These are phyloP conservation scores for Babesia bovis DNA, from an alignment of 169 alveolate genomes.

Conservation along the genomic window DNA sequence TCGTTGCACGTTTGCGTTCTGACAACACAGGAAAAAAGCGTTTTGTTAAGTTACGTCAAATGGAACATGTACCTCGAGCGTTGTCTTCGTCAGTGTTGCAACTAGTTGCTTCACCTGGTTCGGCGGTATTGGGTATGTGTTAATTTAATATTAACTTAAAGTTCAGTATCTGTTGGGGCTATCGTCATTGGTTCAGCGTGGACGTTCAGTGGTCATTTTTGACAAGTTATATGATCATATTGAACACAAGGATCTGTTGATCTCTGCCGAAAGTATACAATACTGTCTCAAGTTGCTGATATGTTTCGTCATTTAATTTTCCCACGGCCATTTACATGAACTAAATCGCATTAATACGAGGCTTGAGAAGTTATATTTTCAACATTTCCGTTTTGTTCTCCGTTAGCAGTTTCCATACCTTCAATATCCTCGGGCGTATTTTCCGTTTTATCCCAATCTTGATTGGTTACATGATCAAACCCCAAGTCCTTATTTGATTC, in stretches of 20 bases:
- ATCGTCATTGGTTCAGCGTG: constrained; percentile 6
- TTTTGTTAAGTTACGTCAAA: constrained; percentile 50
- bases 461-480: not conserved
- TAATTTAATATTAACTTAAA: not conserved
- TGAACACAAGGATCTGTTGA: not conserved
- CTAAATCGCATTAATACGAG: not conserved
- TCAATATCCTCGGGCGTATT: not conserved
- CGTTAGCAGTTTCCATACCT: not conserved
- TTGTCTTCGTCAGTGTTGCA: constrained; percentile 1
- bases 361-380: not conserved
- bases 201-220: constrained; percentile 1
- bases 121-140: constrained; percentile 17
- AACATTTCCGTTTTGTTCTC: not conserved
- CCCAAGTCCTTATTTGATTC: constrained; percentile 2
- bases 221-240: not conserved
- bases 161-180: constrained; percentile 2
- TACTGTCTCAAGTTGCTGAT: constrained; percentile 11
- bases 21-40: constrained; percentile 28
- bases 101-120: not conserved
- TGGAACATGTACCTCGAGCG: not conserved
- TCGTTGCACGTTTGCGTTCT: constrained; percentile 62
- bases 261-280: constrained; percentile 6
- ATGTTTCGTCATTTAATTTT: not conserved
- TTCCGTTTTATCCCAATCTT: constrained; percentile 8
- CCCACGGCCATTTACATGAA: not conserved